phyloP scores from a whole-genome alignment of 2,329 filamentous ascomycete genomes.

The Westerdykella sp. region DNA sequence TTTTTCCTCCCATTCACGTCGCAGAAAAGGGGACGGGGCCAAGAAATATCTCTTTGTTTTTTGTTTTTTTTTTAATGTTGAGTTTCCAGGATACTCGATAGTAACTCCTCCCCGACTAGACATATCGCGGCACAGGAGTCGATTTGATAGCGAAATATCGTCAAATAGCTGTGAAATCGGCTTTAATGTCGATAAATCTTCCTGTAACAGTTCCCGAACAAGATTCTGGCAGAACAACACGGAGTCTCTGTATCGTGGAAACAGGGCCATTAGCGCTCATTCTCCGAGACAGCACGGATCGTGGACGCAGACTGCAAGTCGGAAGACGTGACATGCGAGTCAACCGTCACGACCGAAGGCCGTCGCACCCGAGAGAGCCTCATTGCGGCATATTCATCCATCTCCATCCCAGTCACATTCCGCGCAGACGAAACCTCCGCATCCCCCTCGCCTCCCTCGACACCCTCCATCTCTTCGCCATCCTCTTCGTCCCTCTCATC shows the following conservation, averaged over 20 bases:
- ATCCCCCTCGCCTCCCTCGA: not conserved
- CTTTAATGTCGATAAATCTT: no score
- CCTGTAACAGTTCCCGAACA: no score
- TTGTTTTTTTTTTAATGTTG: not conserved
- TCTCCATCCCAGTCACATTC: constrained; percentile 8
- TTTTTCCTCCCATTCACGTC: no score
- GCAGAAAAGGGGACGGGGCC: no score
- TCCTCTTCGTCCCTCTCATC: constrained; percentile 6
- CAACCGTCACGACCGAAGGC: constrained; percentile 17
- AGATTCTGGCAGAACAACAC: no score
- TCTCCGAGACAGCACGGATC: constrained; percentile 10
- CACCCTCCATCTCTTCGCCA: not conserved
- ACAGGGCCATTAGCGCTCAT: constrained; percentile 5
- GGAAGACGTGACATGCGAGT: constrained; percentile 15
- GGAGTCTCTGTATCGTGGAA: no score
- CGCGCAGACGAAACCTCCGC: constrained; percentile 3
- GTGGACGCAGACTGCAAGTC: constrained; percentile 15
- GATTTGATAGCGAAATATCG: no score
- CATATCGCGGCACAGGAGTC: no score
- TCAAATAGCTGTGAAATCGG: no score
- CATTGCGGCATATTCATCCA: constrained; percentile 7
- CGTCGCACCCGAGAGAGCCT: constrained; percentile 7
- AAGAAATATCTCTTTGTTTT: not conserved
- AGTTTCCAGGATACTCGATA: no score
- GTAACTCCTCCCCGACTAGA: no score